Base-by-base conservation (phyloP, 768 basidiomycete genomes). In the Suillus decipiens region DNA sequence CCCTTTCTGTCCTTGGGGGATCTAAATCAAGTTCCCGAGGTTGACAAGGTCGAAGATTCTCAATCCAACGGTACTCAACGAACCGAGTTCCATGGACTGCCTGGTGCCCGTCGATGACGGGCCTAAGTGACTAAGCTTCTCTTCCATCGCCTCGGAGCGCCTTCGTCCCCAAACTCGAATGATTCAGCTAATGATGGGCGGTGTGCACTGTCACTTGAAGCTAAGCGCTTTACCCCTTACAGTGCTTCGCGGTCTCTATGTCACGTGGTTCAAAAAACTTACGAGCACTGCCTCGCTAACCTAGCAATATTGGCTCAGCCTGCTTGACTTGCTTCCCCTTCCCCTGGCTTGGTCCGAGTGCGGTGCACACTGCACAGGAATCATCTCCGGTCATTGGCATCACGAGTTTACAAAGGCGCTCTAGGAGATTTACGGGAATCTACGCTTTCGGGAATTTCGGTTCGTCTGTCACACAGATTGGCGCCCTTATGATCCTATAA, bases 401-500 rank as follows among this genome's bases (percentile, higher is more conserved):
- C 51, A 53, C 10, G 51, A 24, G 37, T 39, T 22, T 22, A 22
- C 7, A 14, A 22, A 55, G 17, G 17, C 31, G 39, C 28, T 57
- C 19, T 31, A 57, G 37, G 11, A 28, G 39, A 41, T 17, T 28
- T 17, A 41, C 36, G 55, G 36, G 17, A 53, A 28, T 22, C 22
- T 57, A 57, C 54, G 17, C 56, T 41, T 57, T 37, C 39, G 17
- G 37, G 39, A 2, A 34, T n/a, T n/a, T 53, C 51, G 19, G 51
- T 19, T 34, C n/a, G 33, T 19, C 51, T 53, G 24, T 39, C 37
- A 24, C n/a, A 17, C 15, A 28, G 10, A 57, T 57, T 41, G 39
- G 31, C 56, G 56, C 56, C 56, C 56, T 7, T 19, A 36, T 24
- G 6, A 12, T 48, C 48, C 19, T 37, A 48, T 69, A 70, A 72